Conservation (phyloP, 2,329 filamentous ascomycete species). For the Penicillium occitanis region DNA sequence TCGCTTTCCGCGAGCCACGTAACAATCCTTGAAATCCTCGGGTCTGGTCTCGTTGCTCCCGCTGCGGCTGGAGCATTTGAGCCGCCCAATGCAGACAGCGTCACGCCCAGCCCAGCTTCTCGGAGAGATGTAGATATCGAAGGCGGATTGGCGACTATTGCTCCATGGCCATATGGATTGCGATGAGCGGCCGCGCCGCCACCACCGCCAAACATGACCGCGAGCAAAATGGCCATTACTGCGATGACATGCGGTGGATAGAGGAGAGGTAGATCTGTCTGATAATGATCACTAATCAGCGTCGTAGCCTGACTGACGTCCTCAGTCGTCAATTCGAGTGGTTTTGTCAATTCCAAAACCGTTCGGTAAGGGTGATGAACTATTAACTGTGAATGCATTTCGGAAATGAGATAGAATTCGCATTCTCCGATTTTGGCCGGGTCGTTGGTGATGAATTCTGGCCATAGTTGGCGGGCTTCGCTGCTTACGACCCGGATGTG, state of each 20-base stretch:
- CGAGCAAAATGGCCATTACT: conserved; percentile 80
- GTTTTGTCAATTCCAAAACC: conserved; percentile 66
- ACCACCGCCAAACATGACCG: conserved; percentile 74
- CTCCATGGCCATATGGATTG: conserved; percentile 28
- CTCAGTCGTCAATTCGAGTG: conserved; percentile 72
- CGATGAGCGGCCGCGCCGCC: conserved; percentile 33
- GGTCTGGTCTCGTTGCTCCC: conserved; percentile 31
- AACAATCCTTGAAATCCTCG: conserved; percentile 63
- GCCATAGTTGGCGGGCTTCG: conserved; percentile 83
- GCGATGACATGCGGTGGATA: conserved; percentile 85
- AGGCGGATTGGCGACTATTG: conserved; percentile 30
- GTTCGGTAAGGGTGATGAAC: conserved; percentile 88
- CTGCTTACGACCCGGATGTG: conserved; percentile 88
- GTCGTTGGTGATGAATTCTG: conserved; percentile 73
- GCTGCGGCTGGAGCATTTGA: conserved; percentile 20
- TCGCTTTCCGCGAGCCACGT: conserved; percentile 83
- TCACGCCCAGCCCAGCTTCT: conserved; percentile 37
- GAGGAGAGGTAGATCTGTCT: conserved; percentile 84
- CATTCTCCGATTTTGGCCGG: conserved; percentile 86
- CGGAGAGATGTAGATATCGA: conserved; percentile 36
- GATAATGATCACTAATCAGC: conserved; percentile 87
- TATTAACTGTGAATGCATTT: conserved; percentile 86
- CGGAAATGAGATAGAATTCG: conserved; percentile 88
- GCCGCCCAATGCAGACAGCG: conserved; percentile 32
- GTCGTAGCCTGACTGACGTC: conserved; percentile 76